Percentiles rank a stretch among this genome's conserved stretches.
phyloP scores from a whole-genome alignment of 768 basidiomycete genomes.

The Amanita fuliginea region DNA sequence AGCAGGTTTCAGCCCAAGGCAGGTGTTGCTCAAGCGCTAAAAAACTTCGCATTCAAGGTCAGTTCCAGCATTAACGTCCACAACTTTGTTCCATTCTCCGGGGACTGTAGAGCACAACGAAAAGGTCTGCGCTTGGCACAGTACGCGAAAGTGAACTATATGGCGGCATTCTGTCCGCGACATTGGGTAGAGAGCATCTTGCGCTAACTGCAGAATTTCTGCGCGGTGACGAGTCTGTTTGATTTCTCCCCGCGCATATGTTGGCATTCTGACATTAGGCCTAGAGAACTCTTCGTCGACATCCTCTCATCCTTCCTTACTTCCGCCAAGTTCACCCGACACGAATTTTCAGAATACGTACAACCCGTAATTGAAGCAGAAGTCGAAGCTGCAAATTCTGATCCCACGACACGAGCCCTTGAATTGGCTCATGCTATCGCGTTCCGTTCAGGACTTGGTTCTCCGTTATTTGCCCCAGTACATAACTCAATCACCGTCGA shows the following conservation, averaged over 20 bases:
- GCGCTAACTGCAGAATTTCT: slow-evolving; percentile 93
- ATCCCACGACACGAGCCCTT: slow-evolving; percentile 61
- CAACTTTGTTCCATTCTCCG: background rate
- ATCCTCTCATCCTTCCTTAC: slow-evolving; percentile 78
- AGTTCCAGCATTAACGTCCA: slow-evolving; percentile 13
- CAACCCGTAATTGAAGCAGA: slow-evolving; percentile 64
- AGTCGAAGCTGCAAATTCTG: slow-evolving; percentile 40
- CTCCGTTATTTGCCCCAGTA: slow-evolving; percentile 76
- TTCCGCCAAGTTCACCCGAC: slow-evolving; percentile 70
- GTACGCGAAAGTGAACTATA: slow-evolving; percentile 90
- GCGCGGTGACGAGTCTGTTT: slow-evolving; percentile 87
- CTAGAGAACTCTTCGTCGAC: slow-evolving; percentile 51
- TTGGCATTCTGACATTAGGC: background rate
- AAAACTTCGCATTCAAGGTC: slow-evolving; percentile 99
- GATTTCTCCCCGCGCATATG: background rate
- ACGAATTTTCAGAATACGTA: slow-evolving; percentile 71
- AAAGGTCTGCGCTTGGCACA: slow-evolving; percentile 81
- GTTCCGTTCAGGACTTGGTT: slow-evolving; percentile 91
- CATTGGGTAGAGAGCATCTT: slow-evolving; percentile 80
- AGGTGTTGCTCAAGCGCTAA: slow-evolving; percentile 87
- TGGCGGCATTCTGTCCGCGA: slow-evolving; percentile 83
- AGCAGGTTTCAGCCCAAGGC: slow-evolving; percentile 80
- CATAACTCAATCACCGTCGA: slow-evolving; percentile 51
- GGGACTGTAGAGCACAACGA: slow-evolving; percentile 59
- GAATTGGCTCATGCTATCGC: slow-evolving; percentile 85